Evolutionary conservation across 169 alveolate genomes (phyloP), one percentile per base, ranked within the genome.

Genomic region (Babesia sp.): DNA sequence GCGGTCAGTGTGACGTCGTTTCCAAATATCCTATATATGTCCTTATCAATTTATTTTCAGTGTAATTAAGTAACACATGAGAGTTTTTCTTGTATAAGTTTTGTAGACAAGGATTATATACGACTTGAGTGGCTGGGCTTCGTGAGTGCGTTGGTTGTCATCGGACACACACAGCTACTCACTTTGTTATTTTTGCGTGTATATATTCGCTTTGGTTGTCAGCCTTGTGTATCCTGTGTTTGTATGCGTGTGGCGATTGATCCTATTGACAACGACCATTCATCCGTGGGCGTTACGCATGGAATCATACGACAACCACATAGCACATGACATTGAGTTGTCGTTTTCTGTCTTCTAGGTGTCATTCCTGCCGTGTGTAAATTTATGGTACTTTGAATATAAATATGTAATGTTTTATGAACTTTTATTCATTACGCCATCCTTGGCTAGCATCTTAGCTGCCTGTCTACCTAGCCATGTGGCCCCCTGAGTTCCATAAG

Each of bases 281-380:
- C 56, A 26, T 42, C 39, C 14, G 71, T 24, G 54, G 37, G 61
- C 41, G 51, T 4, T 22, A 39, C 63, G 51, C 12, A 16, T 48
- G 60, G 63, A 64, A 50, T 64, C 74, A 64, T 48, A 64, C 74
- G 74, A 64, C 74, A 46, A 64, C 74, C 74, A 46, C 63, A 46
- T 28, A 46, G 63, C 59, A 64, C 74, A 50, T 26, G 63, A 50
- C 74, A 48, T 4, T 60, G 57, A 60, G 54, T 57, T 57, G 50
- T 33, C 36, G 67, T 33, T 45, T 57, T 22, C 29, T 1, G 50
- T 22, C 53, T 39, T 39, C 31, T 7, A 20, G 20, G 7, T 33
- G 50, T 37, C 18, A 6, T 39, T 57, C 6, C n/a, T 18, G 24
- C 67, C 67, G 67, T 57, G 67, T 57, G 67, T 57, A 39, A 57